A percentile compares a stretch with the other conserved stretches of the same genome.
Conservation (phyloP, 2,329 filamentous ascomycete genomes). For the Pseudogymnoascus sp. region DNA sequence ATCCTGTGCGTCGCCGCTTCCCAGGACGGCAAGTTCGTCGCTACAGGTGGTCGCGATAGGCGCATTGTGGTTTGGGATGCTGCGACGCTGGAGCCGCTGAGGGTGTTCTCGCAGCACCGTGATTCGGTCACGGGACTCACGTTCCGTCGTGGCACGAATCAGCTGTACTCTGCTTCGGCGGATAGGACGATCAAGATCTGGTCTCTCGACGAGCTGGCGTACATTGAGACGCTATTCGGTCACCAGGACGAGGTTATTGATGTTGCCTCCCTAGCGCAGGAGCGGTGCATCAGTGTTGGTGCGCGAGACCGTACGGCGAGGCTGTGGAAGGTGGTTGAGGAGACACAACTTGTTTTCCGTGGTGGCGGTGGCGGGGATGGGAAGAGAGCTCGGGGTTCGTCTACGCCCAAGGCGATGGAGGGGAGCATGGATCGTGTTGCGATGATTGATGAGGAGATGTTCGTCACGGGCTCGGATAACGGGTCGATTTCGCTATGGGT, state of each 20-base stretch:
- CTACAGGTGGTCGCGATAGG: conserved; percentile 79
- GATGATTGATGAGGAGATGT: conserved; percentile 80
- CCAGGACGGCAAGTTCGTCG: conserved; percentile 82
- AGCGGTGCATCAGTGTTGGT: conserved; percentile 86
- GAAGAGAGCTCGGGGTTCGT: conserved; percentile 32
- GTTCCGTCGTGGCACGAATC: conserved; percentile 82
- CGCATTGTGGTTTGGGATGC: conserved; percentile 86
- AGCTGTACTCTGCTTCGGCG: conserved; percentile 83
- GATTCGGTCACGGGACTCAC: conserved; percentile 78
- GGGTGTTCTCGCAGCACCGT: conserved; percentile 84
- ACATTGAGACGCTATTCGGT: conserved; percentile 91
- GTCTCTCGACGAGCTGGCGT: conserved; percentile 85
- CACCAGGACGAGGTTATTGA: conserved; percentile 88
- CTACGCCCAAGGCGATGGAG: conserved; percentile 50
- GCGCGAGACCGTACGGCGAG: conserved; percentile 85
- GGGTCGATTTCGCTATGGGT: conserved; percentile 83
- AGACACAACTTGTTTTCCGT: conserved; percentile 90
- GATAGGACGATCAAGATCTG: conserved; percentile 95
- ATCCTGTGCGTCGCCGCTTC: conserved; percentile 84
- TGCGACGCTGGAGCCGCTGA: conserved; percentile 66
- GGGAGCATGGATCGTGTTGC: conserved; percentile 89
- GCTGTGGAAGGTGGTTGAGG: conserved; percentile 92
- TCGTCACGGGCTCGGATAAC: conserved; percentile 90
- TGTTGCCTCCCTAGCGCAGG: conserved; percentile 73
- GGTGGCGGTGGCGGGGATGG: conserved; percentile 64